Base-by-base conservation (phyloP, 2,329 filamentous ascomycete species). In the Claviceps cyperi region DNA sequence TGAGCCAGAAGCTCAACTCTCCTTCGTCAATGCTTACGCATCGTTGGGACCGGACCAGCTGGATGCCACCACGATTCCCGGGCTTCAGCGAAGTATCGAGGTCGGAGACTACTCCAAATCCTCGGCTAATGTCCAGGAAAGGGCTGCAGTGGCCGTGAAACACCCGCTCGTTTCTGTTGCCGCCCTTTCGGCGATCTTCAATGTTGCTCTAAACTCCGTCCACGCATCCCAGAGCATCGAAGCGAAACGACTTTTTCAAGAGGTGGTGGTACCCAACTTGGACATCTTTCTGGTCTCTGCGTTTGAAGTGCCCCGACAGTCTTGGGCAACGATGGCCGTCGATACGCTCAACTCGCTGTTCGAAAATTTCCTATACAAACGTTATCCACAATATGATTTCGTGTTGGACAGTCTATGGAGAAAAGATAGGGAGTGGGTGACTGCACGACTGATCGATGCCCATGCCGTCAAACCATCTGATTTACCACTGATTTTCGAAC, bases 321-420 rank as follows among this genome's bases (percentile, higher is more conserved):
- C 85, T 5, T 90, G 86, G 86, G 81, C 81, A 6, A 70, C 72
- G 0, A 77, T 89, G 66, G 85, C 87, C 24, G 77, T 81, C 36
- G 84, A 90, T 50, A 88, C 86, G 0, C 67, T 90, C 28, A 82
- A 79, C 52, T 84, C 85, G 14, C 71, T 91, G 1, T 91, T 96
- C 58, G 82, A 86, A 48, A 84, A 85, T 11, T 96, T 94, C 62
- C 73, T 96, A 28, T 77, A 82, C 60, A 90, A 90, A 64, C 78
- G 81, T 50, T 81, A 88, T 11, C 76, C 82, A 4, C 80, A 90
- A 50, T 85, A 87, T 63, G 83, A 90, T 56, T 94, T 96, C 55
- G 91, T 95, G 14, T 77, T 98, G 51, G 84, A 95, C 61, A 90
- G 88, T 52, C 70, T 95, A 5, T 97, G 91, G 90, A 83, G 84